A percentile compares a stretch with the other conserved stretches of the same genome.
phyloP scores from a whole-genome alignment of 148 eudicot species.

The Rhododendron ferrugineum region DNA sequence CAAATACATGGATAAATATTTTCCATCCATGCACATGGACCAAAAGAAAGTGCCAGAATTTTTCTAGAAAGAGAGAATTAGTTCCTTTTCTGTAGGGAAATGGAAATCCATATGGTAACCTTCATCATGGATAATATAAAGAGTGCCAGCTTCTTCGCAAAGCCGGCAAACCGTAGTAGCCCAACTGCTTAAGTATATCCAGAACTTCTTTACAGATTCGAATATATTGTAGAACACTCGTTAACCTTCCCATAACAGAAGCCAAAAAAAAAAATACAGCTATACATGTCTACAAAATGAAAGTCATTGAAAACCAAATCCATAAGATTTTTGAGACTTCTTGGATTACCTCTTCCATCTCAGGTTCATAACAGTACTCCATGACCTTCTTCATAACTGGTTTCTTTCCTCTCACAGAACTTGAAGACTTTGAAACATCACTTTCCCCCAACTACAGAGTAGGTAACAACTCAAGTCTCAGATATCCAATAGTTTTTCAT shows the following conservation, averaged over 20 bases:
- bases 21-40: not conserved
- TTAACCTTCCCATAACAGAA: not conserved
- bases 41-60: not conserved
- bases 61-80: not conserved
- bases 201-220: not conserved
- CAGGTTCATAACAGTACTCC: constrained; percentile 98
- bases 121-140: not conserved
- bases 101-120: not conserved
- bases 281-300: not conserved
- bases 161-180: not conserved
- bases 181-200: not conserved
- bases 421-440: constrained; percentile 55
- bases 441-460: constrained; percentile 59
- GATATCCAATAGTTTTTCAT: not conserved
- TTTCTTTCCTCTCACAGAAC: constrained; percentile 61
- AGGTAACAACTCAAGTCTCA: constrained; percentile 13
- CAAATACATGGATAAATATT: not conserved
- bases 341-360: constrained; percentile 88
- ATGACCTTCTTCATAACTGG: constrained; percentile 61
- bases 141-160: not conserved
- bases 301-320: not conserved
- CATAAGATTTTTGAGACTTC: not conserved
- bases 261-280: not conserved
- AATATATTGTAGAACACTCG: not conserved
- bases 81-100: not conserved